Conservation (phyloP, 192 early-diverging fungal species). For the Podila epicladia region DNA sequence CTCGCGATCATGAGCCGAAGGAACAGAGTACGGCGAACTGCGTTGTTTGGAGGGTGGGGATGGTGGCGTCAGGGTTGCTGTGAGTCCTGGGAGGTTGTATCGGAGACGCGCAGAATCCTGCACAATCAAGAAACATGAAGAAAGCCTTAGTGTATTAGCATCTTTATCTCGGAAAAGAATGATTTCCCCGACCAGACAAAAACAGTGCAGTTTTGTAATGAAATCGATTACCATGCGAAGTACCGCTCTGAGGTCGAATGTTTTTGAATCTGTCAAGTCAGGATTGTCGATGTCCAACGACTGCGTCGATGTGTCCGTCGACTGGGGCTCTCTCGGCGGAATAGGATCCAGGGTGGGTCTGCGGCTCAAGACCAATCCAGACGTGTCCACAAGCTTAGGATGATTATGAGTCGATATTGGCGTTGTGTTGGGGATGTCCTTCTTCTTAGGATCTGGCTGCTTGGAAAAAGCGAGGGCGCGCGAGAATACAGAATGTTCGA, state of each 20-base stretch:
- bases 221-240: slow-evolving; percentile 7
- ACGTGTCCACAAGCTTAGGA: too few species aligned
- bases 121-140: not conserved
- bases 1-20: slow-evolving; percentile 25
- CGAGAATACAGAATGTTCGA: not conserved
- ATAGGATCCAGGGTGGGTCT: not conserved
- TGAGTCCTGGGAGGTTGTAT: slow-evolving; percentile 26
- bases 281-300: too few species aligned
- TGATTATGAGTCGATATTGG: not conserved
- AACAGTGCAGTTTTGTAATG: not conserved
- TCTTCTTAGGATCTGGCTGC: not conserved
- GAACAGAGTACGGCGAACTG: slow-evolving; percentile 24
- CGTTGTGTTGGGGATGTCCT: not conserved
- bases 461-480: slow-evolving; percentile 1
- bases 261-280: not conserved
- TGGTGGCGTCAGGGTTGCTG: slow-evolving; percentile 31
- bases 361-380: not conserved
- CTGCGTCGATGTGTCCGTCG: not conserved
- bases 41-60: slow-evolving; percentile 18
- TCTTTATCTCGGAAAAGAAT: not conserved
- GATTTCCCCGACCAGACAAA: not conserved
- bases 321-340: not conserved
- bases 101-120: slow-evolving; percentile 31
- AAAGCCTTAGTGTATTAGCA: not conserved
- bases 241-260: slow-evolving; percentile 13